phyloP scores from a whole-genome alignment of 345 rosid genomes.

The Eucalyptus pauciflora region DNA sequence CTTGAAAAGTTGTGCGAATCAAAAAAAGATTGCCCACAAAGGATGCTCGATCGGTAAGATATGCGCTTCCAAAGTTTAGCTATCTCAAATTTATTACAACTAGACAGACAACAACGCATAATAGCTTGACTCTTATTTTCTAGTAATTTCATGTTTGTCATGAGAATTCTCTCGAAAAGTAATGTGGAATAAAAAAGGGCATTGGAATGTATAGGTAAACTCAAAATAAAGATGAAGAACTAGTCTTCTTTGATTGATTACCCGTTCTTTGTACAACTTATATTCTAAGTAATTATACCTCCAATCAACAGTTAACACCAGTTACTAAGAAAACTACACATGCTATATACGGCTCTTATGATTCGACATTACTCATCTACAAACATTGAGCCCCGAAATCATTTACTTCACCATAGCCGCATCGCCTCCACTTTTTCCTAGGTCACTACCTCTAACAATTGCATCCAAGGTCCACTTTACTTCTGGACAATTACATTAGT shows the following conservation, averaged over 20 bases:
- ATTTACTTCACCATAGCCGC: neutral
- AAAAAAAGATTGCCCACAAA: neutral
- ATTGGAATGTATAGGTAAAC: neutral
- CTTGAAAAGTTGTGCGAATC: neutral
- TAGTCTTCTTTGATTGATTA: neutral
- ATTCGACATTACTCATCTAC: neutral
- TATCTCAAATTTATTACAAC: neutral
- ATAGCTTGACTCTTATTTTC: neutral
- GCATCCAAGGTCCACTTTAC: neutral
- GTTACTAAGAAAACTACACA: neutral
- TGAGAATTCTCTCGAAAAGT: neutral
- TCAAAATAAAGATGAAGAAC: neutral
- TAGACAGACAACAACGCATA: fast-evolving
- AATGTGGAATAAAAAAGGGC: neutral
- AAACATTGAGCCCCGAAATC: neutral
- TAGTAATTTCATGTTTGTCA: neutral
- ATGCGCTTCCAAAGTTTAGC: neutral
- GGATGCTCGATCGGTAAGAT: neutral
- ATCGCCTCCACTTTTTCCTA: neutral
- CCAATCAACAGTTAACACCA: neutral
- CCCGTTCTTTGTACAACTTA: neutral
- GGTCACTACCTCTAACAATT: neutral
- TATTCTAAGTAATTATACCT: neutral
- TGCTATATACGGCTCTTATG: neutral
- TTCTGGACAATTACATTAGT: neutral